phyloP scores from a whole-genome alignment of 352 stramenopile genomes.

The Pythium coloratum region DNA sequence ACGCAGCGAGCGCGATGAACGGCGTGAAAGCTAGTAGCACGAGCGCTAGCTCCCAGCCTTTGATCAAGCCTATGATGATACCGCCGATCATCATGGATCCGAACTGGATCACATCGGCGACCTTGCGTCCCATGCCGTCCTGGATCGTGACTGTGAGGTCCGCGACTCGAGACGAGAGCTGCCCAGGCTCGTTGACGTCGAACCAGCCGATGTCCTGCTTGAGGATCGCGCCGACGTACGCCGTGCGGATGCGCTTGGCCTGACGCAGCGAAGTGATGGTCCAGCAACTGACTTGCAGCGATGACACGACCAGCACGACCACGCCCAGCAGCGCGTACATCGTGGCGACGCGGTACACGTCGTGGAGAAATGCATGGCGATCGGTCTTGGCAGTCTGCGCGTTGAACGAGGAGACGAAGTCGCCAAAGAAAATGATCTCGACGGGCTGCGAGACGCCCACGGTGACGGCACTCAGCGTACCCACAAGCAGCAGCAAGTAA shows the following conservation, averaged over 20 bases:
- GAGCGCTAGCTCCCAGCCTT: slow-evolving; percentile 47
- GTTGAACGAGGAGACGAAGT: slow-evolving; percentile 76
- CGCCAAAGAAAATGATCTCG: slow-evolving; percentile 73
- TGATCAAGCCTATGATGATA: slow-evolving; percentile 45
- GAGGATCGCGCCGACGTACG: slow-evolving; percentile 31
- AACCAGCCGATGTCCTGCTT: slow-evolving; percentile 33
- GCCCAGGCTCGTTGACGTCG: slow-evolving; percentile 30
- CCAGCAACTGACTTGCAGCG: slow-evolving; percentile 55
- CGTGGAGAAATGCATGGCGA: background rate
- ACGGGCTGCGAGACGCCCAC: slow-evolving; percentile 58
- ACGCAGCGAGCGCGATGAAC: slow-evolving; percentile 6
- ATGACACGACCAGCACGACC: slow-evolving; percentile 51
- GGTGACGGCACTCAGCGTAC: slow-evolving; percentile 39
- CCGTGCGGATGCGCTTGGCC: slow-evolving; percentile 32
- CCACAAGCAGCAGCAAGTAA: slow-evolving; percentile 53
- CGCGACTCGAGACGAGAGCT: slow-evolving; percentile 32
- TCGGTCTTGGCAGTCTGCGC: background rate
- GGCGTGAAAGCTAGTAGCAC: slow-evolving; percentile 44
- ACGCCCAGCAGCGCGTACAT: slow-evolving; percentile 58
- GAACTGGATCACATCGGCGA: slow-evolving; percentile 38
- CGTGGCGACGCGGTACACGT: slow-evolving; percentile 42
- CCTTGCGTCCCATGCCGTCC: slow-evolving; percentile 40
- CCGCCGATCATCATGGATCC: slow-evolving; percentile 31
- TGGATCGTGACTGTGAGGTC: slow-evolving; percentile 36
- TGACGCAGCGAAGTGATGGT: slow-evolving; percentile 40